Evolutionary conservation across 2,329 filamentous ascomycete genomes (phyloP), one percentile per base, ranked within the genome.

Genomic region (Apiospora rasikravindrae): DNA sequence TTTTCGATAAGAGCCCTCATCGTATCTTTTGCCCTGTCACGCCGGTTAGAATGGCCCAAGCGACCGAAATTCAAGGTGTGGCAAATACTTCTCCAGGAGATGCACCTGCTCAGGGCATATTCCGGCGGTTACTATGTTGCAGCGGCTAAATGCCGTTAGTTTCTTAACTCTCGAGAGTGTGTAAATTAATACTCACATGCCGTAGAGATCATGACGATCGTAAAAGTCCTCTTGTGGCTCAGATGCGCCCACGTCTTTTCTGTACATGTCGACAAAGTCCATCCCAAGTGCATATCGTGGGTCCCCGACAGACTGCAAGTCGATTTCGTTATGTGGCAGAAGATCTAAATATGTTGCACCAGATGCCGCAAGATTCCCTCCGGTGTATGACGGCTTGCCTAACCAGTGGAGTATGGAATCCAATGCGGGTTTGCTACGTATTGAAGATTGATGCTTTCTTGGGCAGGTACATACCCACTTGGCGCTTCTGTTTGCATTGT

Each of bases 271-370:
- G 24, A 76, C 71, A 14, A 75, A 75, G 13, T 76, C 73, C 70
- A 72, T 73, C 11, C 74, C 71, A 2, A 74, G 71, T 4, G 49
- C 51, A 57, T 75, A 73, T 13, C 73, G 71, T 45, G 71, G 51
- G 45, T 71, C 74, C 42, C 73, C 71, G 44, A 76, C 74, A 33
- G 70, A 70, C 66, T 76, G 74, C 14, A 76, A 70, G 16, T 74
- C 74, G 37, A 74, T 79, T 74, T 80, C 79, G 67, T 79, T 78
- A 47, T 81, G 80, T n/a, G n/a, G n/a, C n/a, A n/a, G n/a, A n/a
- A n/a, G n/a, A n/a, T n/a, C n/a, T n/a, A n/a, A n/a, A n/a, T n/a
- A n/a, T n/a, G n/a, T n/a, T n/a, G n/a, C n/a, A n/a, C n/a, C n/a
- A n/a, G n/a, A n/a, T n/a, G n/a, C n/a, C n/a, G n/a, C n/a, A n/a